Evolutionary conservation across 129 eudicot genomes (phyloP).

Genomic region (Flaveria trinervia): DNA sequence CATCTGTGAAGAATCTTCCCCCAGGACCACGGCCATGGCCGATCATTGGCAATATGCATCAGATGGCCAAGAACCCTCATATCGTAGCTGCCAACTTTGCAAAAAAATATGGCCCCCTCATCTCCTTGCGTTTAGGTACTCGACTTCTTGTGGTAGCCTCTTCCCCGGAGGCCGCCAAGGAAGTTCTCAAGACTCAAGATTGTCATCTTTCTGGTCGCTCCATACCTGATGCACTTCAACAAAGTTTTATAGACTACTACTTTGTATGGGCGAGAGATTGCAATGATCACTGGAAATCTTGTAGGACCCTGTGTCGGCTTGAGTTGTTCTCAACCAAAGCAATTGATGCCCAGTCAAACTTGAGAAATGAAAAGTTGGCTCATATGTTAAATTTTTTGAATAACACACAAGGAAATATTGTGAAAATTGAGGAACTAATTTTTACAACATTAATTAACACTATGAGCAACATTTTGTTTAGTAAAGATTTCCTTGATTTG

Average conservation of each 20-base stretch:
- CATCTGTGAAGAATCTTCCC: constrained; percentile 7
- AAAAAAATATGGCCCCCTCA: constrained; percentile 4
- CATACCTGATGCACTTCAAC: constrained; percentile 3
- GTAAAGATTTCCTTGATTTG: constrained; percentile 26
- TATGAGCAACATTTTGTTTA: constrained; percentile 24
- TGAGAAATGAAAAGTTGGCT: constrained; percentile 12
- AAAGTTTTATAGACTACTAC: constrained; percentile 9
- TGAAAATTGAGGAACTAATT: constrained; percentile 31
- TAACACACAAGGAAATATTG: neutral
- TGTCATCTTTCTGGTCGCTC: constrained; percentile 4
- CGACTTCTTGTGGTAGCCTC: constrained; percentile 34
- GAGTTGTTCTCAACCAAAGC: constrained; percentile 6
- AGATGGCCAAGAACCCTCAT: constrained; percentile 24
- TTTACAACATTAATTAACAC: constrained; percentile 34
- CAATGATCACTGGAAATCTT: constrained; percentile 5
- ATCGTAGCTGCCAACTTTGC: constrained; percentile 13
- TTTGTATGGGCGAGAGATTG: constrained; percentile 11
- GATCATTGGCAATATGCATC: constrained; percentile 32
- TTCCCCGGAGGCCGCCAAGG: constrained; percentile 12
- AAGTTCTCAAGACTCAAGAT: constrained; percentile 9
- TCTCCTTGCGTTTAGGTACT: constrained; percentile 30
- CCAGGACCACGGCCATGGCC: constrained; percentile 34
- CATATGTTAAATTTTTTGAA: neutral
- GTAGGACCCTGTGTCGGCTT: neutral
- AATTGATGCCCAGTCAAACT: neutral